A percentile compares a stretch with the other conserved stretches of the same genome.
Evolutionary conservation across 164 flowering plant species (phyloP).

Genomic region (Tinospora cordifolia): DNA sequence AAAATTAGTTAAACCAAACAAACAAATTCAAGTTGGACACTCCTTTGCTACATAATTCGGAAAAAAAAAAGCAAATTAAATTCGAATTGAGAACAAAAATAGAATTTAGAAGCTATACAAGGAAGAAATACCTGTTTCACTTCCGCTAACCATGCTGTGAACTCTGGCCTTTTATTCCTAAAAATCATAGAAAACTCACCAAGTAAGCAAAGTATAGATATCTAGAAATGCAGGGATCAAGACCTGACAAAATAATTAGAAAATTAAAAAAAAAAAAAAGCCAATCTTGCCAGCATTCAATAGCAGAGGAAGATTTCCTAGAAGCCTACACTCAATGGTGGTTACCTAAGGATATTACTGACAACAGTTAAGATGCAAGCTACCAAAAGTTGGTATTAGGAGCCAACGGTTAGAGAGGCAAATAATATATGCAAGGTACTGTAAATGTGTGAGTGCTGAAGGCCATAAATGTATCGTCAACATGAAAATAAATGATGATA

Average conservation of each 20-base stretch:
- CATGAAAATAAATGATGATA: too few relatives aligned
- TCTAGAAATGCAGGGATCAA: not conserved
- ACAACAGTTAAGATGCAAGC: too few relatives aligned
- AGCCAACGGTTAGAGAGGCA: too few relatives aligned
- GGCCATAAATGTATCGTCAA: too few relatives aligned
- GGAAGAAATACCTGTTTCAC: conserved; percentile 57
- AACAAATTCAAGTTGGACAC: not conserved
- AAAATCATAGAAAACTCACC: conserved; percentile 6
- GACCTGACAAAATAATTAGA: not conserved
- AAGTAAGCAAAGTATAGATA: not conserved
- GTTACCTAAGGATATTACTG: too few relatives aligned
- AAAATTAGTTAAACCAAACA: not conserved
- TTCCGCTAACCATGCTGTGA: conserved; percentile 93
- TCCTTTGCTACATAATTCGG: not conserved
- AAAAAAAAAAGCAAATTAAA: not conserved
- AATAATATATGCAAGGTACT: too few relatives aligned
- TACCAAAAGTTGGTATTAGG: too few relatives aligned
- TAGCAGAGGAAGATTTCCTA: too few relatives aligned
- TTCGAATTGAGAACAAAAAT: not conserved
- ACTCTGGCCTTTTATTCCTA: conserved; percentile 97
- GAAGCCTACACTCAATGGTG: not conserved
- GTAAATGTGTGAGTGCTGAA: too few relatives aligned
- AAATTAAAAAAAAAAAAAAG: not conserved
- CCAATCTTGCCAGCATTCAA: not conserved
- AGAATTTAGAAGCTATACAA: not conserved